Conservation (phyloP, 345 rosid genomes). For the Murraya koenigii region DNA sequence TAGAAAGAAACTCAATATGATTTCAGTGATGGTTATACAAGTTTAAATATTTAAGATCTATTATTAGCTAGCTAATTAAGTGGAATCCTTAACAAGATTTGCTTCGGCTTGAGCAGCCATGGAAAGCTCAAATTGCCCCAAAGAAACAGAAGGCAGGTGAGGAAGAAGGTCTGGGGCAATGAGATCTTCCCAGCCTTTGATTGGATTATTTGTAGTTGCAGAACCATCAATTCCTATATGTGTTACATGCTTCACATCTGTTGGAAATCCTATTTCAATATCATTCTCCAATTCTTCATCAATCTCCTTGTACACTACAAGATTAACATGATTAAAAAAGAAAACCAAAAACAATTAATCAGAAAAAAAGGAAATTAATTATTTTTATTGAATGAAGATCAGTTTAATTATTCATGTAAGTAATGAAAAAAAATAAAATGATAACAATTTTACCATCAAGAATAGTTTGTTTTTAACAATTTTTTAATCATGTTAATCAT, state of each 20-base stretch:
- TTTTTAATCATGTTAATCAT: too few relatives aligned
- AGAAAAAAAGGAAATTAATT: not conserved
- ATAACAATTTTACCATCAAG: not conserved
- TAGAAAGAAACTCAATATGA: not conserved
- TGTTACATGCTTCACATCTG: conserved; percentile 77
- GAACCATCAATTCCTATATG: conserved; percentile 66
- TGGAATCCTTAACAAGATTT: not conserved
- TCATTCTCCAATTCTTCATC: conserved; percentile 32
- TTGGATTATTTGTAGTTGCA: conserved; percentile 8
- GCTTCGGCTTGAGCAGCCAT: conserved; percentile 13
- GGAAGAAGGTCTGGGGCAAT: not conserved
- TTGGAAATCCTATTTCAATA: conserved; percentile 78
- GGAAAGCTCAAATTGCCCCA: conserved; percentile 18
- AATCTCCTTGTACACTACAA: conserved; percentile 50
- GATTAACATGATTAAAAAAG: not conserved
- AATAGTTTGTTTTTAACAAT: too few relatives aligned
- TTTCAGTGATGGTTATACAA: not conserved
- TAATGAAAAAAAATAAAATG: not conserved
- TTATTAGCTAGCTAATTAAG: not conserved
- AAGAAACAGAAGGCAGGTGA: conserved; percentile 6
- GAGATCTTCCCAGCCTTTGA: conserved; percentile 22
- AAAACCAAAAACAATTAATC: not conserved
- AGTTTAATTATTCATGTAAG: not conserved
- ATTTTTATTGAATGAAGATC: not conserved
- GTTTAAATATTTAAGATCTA: not conserved